Evolutionary conservation across 306 rosid genomes (phyloP), one percentile per base, ranked within the genome.

Genomic region (Glycine tomentella): DNA sequence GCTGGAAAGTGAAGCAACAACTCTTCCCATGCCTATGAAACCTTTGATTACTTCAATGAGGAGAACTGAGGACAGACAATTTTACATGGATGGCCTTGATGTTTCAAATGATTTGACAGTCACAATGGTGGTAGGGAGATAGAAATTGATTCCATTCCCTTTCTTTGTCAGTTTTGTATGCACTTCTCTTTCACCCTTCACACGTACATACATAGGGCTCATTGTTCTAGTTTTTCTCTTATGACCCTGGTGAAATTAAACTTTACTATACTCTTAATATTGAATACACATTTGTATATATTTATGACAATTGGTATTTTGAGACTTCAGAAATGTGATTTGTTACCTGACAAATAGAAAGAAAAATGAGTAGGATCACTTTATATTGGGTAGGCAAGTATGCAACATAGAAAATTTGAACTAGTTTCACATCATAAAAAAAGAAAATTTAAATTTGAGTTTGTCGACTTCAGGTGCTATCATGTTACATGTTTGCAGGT

Each of bases 1-100:
- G 97, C 87, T 94, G 71, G 97, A 92, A 81, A 91, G 97, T 86
- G 95, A 91, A 80, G 69, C 92, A 40, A 75, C 87, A 31, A 78
- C 70, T 81, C 97, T 92, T 59, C 97, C 91, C 3, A 45, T 73
- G 69, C 95, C 97, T 8, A 75, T 80, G 38, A 95, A 84, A 42
- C 98, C 98, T 46, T 74, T 91, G 49, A 77, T 84, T 78, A 88
- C 92, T 73, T 91, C 97, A 11, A 83, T 87, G 78, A 92, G 88
- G 65, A 80, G 81, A 70, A 74, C 48, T 31, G 72, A 81, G 5
- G 97, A 91, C 45, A 85, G 86, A 44, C 89, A 80, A n/a, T 74
- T 87, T 10, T 73, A 69, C 38, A 67, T 79, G 17, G 95, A 89
- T n/a, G 83, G 78, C 48, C 85, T 76, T 63, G 92, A 92, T 45